phyloP scores from a whole-genome alignment of 1,284 basidiomycete species.

The Entoloma clypeatum region DNA sequence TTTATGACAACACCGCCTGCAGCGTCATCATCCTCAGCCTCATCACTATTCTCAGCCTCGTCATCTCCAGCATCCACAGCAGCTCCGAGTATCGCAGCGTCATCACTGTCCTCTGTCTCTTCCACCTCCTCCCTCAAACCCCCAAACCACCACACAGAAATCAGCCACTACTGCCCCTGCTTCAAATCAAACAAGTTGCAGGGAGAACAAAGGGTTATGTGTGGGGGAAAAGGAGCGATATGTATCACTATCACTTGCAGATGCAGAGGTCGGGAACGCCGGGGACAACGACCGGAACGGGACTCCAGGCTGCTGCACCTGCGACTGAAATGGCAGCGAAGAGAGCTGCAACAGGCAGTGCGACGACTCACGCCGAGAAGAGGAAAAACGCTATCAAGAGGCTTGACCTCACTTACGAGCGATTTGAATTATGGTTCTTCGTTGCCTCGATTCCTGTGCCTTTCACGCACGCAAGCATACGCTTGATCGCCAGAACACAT shows the following conservation, averaged over 20 bases:
- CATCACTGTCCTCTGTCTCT: constrained; percentile 19
- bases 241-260: constrained; percentile 57
- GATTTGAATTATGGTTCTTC: too few species aligned
- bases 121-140: constrained; percentile 23
- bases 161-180: constrained; percentile 35
- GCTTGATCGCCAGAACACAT: too few species aligned
- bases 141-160: constrained; percentile 32
- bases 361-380: constrained; percentile 61
- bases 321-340: constrained; percentile 59
- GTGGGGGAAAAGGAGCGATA: constrained; percentile 48
- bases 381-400: constrained; percentile 82
- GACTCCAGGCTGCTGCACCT: constrained; percentile 27
- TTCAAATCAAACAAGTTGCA: constrained; percentile 33
- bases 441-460: too few species aligned
- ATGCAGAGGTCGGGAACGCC: constrained; percentile 57
- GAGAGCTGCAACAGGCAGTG: constrained; percentile 53
- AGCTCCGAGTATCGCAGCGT: constrained; percentile 17
- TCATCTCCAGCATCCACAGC: constrained; percentile 15
- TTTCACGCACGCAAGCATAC: too few species aligned
- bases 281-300: constrained; percentile 31
- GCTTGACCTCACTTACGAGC: constrained; percentile 45
- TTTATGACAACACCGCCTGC: constrained; percentile 89
- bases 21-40: constrained; percentile 62
- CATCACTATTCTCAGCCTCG: constrained; percentile 18
- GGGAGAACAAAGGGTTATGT: constrained; percentile 38